Conservation (phyloP, 495 filamentous ascomycete genomes). For the Poronia punctata region DNA sequence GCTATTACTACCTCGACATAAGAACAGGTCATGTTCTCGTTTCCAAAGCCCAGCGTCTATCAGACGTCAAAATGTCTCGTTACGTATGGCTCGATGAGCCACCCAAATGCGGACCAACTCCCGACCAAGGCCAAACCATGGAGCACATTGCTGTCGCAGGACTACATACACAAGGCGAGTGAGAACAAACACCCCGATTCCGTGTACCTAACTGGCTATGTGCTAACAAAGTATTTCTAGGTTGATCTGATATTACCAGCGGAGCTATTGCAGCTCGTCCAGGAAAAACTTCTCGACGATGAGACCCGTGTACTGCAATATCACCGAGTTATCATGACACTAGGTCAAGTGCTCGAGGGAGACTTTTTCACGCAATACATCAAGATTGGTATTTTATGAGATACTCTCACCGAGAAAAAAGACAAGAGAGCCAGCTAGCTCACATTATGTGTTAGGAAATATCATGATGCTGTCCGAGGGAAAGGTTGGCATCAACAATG, state of each 20-base stretch:
- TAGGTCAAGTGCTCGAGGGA: constrained; percentile 61
- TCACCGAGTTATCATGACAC: constrained; percentile 65
- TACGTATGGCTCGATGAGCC: constrained; percentile 56
- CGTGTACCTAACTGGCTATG: constrained; percentile 3
- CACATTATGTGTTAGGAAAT: constrained; percentile 50
- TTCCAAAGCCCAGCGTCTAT: constrained; percentile 45
- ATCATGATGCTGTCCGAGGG: constrained; percentile 91
- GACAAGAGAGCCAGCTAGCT: no score
- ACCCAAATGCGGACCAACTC: constrained; percentile 62
- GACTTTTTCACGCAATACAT: constrained; percentile 85
- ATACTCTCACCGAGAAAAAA: no score
- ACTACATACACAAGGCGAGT: constrained; percentile 70
- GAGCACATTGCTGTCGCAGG: constrained; percentile 55
- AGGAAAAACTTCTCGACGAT: constrained; percentile 41
- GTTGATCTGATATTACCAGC: constrained; percentile 69
- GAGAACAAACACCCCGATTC: no score
- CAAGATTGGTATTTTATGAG: constrained; percentile 61
- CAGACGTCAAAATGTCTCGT: constrained; percentile 69
- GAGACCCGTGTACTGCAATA: constrained; percentile 43
- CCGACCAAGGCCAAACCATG: constrained; percentile 70
- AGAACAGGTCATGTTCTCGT: constrained; percentile 58
- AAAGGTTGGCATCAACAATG: constrained; percentile 66
- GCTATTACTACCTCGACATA: no score
- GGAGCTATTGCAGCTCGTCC: constrained; percentile 52
- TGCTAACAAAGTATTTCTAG: constrained; percentile 38